These are phyloP conservation scores for Adiantum capillusveneris DNA, from an alignment of 75 land plant genomes.

Conservation along the genomic window DNA sequence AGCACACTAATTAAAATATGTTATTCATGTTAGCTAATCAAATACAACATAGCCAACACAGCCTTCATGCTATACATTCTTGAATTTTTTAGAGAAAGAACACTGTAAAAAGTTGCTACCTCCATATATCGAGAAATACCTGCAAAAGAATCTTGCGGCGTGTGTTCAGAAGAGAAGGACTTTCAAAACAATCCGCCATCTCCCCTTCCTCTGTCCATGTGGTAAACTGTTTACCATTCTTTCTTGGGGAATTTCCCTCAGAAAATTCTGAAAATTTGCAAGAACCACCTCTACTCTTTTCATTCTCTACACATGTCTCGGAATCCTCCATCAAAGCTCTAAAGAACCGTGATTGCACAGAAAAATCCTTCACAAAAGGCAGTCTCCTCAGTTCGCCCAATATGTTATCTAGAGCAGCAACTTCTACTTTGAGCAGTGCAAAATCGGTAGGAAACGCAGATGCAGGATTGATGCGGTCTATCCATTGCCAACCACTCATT, in stretches of 20 bases:
- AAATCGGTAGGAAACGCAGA: conserved; percentile 81
- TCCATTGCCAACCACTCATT: conserved; percentile 66
- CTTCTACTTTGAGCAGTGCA: conserved; percentile 48
- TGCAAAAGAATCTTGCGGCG: conserved; percentile 54
- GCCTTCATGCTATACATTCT: too few relatives aligned
- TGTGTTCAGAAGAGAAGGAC: conserved; percentile 17
- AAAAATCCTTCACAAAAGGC: conserved; percentile 70
- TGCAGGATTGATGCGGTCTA: conserved; percentile 83
- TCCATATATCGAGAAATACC: conserved; percentile 25
- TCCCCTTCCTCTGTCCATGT: conserved; percentile 45
- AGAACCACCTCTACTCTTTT: neutral
- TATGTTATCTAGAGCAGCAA: conserved; percentile 8
- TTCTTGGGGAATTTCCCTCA: conserved; percentile 26
- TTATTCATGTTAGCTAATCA: too few relatives aligned
- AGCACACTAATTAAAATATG: too few relatives aligned
- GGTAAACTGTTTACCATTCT: conserved; percentile 61
- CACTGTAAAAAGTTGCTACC: too few relatives aligned
- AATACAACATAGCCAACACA: too few relatives aligned
- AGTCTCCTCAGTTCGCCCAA: conserved; percentile 34
- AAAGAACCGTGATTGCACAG: conserved; percentile 47
- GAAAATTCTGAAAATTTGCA: conserved; percentile 1
- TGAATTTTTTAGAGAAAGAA: too few relatives aligned
- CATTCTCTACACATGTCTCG: neutral
- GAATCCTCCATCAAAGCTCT: conserved; percentile 34
- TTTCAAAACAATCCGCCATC: neutral